Conservation (phyloP, 1,284 basidiomycete genomes). For the Cystobasidium sp. region DNA sequence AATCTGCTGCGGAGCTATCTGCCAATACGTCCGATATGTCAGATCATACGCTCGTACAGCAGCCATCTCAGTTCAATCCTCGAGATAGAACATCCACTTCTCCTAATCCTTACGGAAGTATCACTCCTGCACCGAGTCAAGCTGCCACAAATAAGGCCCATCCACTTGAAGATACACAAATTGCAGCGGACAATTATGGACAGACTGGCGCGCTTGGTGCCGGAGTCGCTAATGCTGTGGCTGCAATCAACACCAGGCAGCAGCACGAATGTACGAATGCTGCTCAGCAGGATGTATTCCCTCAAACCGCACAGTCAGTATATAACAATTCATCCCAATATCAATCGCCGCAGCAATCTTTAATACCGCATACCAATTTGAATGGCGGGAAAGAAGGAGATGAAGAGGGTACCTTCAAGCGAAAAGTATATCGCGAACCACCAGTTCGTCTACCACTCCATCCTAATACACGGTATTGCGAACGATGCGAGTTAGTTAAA, state of each 20-base stretch:
- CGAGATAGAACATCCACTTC: neutral
- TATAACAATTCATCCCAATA: neutral
- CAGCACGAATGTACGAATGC: neutral
- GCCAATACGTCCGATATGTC: neutral
- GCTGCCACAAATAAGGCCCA: constrained; percentile 36
- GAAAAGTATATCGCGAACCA: constrained; percentile 38
- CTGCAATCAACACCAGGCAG: neutral
- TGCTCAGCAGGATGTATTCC: neutral
- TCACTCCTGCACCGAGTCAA: neutral
- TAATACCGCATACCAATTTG: neutral
- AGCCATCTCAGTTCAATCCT: neutral
- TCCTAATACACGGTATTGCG: constrained; percentile 52
- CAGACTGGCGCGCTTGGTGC: constrained; percentile 6
- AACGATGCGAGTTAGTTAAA: constrained; percentile 63
- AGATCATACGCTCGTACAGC: constrained; percentile 7
- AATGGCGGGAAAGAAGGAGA: neutral
- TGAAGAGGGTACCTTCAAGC: neutral
- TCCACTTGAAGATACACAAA: constrained; percentile 14
- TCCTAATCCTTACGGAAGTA: too few relatives aligned
- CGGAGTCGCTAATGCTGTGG: constrained; percentile 13
- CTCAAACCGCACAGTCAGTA: neutral
- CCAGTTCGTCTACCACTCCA: constrained; percentile 23
- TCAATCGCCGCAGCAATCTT: neutral
- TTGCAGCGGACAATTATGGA: constrained; percentile 3
- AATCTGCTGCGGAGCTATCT: neutral